Base-by-base conservation (phyloP, 306 rosid species). In the Notholithocarpus densiflorus region DNA sequence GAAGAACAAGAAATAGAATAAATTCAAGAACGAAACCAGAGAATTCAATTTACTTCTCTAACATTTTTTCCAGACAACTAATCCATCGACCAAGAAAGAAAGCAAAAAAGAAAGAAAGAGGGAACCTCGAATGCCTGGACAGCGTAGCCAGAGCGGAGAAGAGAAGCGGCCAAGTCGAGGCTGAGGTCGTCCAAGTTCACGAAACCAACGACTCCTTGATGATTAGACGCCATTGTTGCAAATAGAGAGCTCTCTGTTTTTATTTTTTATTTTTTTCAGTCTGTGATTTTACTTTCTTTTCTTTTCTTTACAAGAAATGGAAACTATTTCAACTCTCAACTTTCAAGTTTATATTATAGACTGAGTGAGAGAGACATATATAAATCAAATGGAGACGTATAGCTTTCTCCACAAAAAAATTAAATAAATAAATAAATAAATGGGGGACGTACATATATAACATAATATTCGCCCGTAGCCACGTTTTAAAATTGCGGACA, bases 91-190 rank as follows among this genome's bases (percentile, higher is more conserved):
- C 21, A 15, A 37, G 48, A 77, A 29, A 13, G 37, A 69, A 21
- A 18, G 20, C 4, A 3, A 73, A 60, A 66, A 37, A 27, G 2
- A 32, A 45, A 29, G 32, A 69, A 56, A 53, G 9, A 19, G 27
- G 56, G 70, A 55, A 91, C 97, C 97, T 92, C 93, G 68, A 88
- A 92, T 48, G 92, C 94, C 76, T 84, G 77, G 24, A 92, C 88
- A 9, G 6, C 14, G 66, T 82, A 90, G 23, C 91, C 89, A 80
- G 72, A 83, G 83, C 86, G 88, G 71, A 88, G 20, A 27, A 90
- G 91, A 66, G 77, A 82, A 5, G 87, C 69, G 21, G 91, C 90
- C 81, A 89, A 68, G 65, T 87, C 77, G 75, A 90, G 86, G 80
- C 91, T 81, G 12, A 87, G 48, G 14, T 86, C 84, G 24, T 87